Conservation (phyloP, 805 yeast species). For the Myxozyma monticola region DNA sequence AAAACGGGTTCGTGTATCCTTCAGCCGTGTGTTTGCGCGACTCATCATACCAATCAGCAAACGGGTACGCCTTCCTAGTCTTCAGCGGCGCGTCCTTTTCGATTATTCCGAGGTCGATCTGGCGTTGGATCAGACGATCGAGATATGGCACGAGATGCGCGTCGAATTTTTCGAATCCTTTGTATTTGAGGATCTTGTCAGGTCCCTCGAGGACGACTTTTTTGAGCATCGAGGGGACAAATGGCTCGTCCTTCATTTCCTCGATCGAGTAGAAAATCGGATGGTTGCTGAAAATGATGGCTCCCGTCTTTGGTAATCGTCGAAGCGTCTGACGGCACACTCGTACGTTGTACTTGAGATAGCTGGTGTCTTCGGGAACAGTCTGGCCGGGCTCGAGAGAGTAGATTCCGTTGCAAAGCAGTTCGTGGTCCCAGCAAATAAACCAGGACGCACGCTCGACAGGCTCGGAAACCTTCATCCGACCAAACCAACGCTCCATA, state of each 20-base stretch:
- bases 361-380: slow-evolving; percentile 47
- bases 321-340: slow-evolving; percentile 73
- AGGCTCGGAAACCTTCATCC: slow-evolving; percentile 59
- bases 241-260: slow-evolving; percentile 77
- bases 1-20: slow-evolving; percentile 26
- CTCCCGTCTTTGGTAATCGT: slow-evolving; percentile 61
- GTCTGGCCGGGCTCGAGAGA: slow-evolving; percentile 49
- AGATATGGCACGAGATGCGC: slow-evolving; percentile 61
- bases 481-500: slow-evolving; percentile 71
- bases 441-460: slow-evolving; percentile 79
- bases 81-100: slow-evolving; percentile 55
- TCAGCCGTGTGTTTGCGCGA: slow-evolving; percentile 21
- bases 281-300: slow-evolving; percentile 72
- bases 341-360: slow-evolving; percentile 61
- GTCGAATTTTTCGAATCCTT: slow-evolving; percentile 58
- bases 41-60: slow-evolving; percentile 32
- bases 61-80: slow-evolving; percentile 54
- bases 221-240: slow-evolving; percentile 62
- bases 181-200: slow-evolving; percentile 62
- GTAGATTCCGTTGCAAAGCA: slow-evolving; percentile 58
- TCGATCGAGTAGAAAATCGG: slow-evolving; percentile 72
- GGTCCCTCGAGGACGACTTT: slow-evolving; percentile 68
- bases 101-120: slow-evolving; percentile 57
- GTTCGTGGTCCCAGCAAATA: slow-evolving; percentile 69
- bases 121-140: slow-evolving; percentile 58